A percentile compares a stretch with the other conserved stretches of the same genome.
Evolutionary conservation across 176 grass and related monocot species (phyloP).

Genomic region (Paspalum vaginatum): DNA sequence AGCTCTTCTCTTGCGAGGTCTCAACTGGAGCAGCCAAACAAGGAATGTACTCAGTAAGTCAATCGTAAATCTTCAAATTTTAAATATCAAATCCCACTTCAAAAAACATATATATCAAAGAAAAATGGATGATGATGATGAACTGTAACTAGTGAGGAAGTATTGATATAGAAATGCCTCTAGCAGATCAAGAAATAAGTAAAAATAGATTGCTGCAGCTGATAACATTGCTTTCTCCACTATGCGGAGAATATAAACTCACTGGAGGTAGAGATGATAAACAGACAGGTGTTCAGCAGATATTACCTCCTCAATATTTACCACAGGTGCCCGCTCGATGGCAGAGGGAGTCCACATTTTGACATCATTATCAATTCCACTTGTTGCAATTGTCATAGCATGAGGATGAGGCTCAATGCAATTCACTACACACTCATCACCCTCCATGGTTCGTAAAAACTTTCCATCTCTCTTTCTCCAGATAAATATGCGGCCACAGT

Average conservation of each 20-base stretch:
- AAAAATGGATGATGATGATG: neutral
- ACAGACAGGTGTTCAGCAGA: neutral
- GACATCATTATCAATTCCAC: slow-evolving; percentile 87
- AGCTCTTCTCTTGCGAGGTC: slow-evolving; percentile 63
- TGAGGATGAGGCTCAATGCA: slow-evolving; percentile 85
- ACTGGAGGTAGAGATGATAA: slow-evolving; percentile 24
- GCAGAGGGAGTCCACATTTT: slow-evolving; percentile 88
- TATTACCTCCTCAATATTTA: slow-evolving; percentile 75
- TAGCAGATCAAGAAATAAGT: neutral
- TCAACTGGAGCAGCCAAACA: slow-evolving; percentile 40
- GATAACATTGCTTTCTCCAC: neutral
- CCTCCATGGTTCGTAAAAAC: slow-evolving; percentile 72
- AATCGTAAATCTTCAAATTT: neutral
- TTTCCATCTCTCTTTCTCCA: slow-evolving; percentile 85
- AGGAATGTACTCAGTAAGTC: slow-evolving; percentile 1
- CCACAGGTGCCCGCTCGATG: slow-evolving; percentile 47
- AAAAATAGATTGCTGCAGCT: neutral
- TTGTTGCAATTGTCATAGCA: slow-evolving; percentile 65
- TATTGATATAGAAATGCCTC: slow-evolving; percentile 16
- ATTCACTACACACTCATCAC: slow-evolving; percentile 81
- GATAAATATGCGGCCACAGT: slow-evolving; percentile 88
- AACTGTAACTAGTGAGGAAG: neutral
- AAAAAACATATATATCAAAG: neutral
- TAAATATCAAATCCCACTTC: neutral
- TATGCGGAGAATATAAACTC: slow-evolving; percentile 26